Evolutionary conservation across 2,329 filamentous ascomycete genomes (phyloP).

Genomic region (Colletotrichum sojae): DNA sequence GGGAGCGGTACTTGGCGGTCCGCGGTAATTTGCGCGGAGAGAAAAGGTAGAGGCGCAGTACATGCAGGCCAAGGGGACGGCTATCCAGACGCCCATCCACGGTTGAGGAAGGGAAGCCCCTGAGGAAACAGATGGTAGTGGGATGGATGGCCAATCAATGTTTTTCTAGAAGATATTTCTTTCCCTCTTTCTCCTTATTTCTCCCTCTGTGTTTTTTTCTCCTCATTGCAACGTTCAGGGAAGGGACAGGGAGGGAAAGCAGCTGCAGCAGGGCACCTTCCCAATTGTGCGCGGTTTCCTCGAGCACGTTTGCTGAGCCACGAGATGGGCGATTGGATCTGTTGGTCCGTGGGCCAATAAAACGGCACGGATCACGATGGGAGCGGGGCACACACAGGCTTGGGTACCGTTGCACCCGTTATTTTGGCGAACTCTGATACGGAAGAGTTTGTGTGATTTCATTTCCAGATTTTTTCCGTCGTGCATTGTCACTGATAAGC

Average conservation of each 20-base stretch:
- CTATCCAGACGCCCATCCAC: conserved; percentile 13
- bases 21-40: conserved; percentile 2
- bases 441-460: conserved; percentile 2
- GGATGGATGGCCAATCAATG: conserved; percentile 2
- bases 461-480: neutral
- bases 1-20: conserved; percentile 18
- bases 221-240: neutral
- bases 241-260: neutral
- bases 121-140: conserved; percentile 7
- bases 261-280: conserved; percentile 12
- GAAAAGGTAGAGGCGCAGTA: conserved; percentile 9
- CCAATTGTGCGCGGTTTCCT: conserved; percentile 24
- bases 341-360: conserved; percentile 23
- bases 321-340: conserved; percentile 23
- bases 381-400: neutral
- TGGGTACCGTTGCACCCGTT: neutral
- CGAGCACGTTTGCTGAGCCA: conserved; percentile 31
- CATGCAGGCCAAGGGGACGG: neutral
- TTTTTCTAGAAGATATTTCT: neutral
- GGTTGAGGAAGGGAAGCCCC: conserved; percentile 5
- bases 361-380: neutral
- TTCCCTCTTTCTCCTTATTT: neutral
- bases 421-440: conserved; percentile 27
- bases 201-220: neutral
- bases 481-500: conserved; percentile 1